Evolutionary conservation across 306 rosid genomes (phyloP).

Genomic region (Vicia villosa): DNA sequence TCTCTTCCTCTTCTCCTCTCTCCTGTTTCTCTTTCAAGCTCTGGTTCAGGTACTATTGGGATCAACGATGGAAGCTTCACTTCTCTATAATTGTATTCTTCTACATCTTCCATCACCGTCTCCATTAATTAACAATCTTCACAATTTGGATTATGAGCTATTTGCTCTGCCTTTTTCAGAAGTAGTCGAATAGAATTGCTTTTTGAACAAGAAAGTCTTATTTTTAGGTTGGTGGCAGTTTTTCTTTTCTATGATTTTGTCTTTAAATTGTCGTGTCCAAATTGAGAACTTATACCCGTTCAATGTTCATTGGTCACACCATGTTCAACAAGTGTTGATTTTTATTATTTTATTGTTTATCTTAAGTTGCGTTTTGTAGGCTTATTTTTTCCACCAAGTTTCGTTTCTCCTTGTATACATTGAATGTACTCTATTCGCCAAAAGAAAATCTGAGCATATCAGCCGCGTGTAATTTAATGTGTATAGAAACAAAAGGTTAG

Average conservation of each 20-base stretch:
- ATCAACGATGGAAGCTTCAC: slow-evolving; percentile 57
- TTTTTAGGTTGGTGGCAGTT: background rate
- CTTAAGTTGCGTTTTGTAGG: too few species aligned
- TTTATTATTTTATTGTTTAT: too few species aligned
- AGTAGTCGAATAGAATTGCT: background rate
- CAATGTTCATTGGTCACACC: background rate
- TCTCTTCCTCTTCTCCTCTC: slow-evolving; percentile 80
- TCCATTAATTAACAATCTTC: slow-evolving; percentile 44
- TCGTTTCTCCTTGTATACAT: too few species aligned
- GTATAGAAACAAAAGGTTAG: too few species aligned
- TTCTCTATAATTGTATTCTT: slow-evolving; percentile 74
- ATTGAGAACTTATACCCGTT: background rate
- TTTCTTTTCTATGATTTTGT: background rate
- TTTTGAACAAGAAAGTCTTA: background rate
- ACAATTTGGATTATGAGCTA: background rate
- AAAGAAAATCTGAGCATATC: too few species aligned
- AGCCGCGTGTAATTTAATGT: too few species aligned
- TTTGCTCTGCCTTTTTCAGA: background rate
- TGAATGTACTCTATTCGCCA: too few species aligned
- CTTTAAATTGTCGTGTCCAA: slow-evolving; percentile 14
- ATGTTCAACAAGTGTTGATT: background rate
- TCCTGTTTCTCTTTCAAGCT: slow-evolving; percentile 66
- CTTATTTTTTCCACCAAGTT: too few species aligned
- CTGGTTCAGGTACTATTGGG: slow-evolving; percentile 56
- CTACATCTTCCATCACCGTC: slow-evolving; percentile 65